These are phyloP conservation scores for Osmanthus fragrans DNA, from an alignment of 257 asterid genomes.

Conservation along the genomic window DNA sequence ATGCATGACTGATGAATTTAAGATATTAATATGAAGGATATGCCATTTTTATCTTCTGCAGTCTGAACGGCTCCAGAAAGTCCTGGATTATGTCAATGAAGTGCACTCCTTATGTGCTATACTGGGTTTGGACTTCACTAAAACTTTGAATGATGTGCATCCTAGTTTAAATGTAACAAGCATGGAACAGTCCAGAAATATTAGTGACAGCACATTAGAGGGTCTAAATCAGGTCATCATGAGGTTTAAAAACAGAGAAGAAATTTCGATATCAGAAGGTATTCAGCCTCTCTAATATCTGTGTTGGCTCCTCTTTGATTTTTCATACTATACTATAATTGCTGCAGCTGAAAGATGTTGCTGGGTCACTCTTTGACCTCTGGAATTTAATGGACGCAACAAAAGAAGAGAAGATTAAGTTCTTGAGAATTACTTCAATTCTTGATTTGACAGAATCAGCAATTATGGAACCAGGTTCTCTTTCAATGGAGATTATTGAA, in stretches of 20 bases:
- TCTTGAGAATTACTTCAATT: slow-evolving; percentile 56
- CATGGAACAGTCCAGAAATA: slow-evolving; percentile 67
- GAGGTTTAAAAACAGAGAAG: slow-evolving; percentile 67
- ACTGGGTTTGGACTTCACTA: slow-evolving; percentile 73
- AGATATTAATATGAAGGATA: background rate
- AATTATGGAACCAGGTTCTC: slow-evolving; percentile 63
- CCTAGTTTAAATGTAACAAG: slow-evolving; percentile 76
- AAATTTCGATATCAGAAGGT: slow-evolving; percentile 85
- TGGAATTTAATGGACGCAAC: slow-evolving; percentile 88
- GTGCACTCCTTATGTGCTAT: slow-evolving; percentile 80
- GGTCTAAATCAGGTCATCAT: slow-evolving; percentile 72
- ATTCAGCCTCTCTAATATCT: slow-evolving; percentile 20
- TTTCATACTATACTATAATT: slow-evolving; percentile 25
- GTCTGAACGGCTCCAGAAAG: slow-evolving; percentile 84
- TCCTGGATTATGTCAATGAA: slow-evolving; percentile 76
- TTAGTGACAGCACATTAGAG: slow-evolving; percentile 75
- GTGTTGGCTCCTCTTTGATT: slow-evolving; percentile 8
- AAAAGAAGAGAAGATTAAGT: slow-evolving; percentile 57
- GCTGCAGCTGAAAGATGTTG: slow-evolving; percentile 80
- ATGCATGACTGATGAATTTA: background rate
- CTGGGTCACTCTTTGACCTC: slow-evolving; percentile 68
- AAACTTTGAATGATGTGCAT: slow-evolving; percentile 76
- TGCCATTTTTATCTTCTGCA: slow-evolving; percentile 35
- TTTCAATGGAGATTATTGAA: slow-evolving; percentile 66
- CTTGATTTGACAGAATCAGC: slow-evolving; percentile 63